These are phyloP conservation scores for Kalmanozyma brasiliensis DNA, from an alignment of 1,284 basidiomycete species.

Conservation along the genomic window DNA sequence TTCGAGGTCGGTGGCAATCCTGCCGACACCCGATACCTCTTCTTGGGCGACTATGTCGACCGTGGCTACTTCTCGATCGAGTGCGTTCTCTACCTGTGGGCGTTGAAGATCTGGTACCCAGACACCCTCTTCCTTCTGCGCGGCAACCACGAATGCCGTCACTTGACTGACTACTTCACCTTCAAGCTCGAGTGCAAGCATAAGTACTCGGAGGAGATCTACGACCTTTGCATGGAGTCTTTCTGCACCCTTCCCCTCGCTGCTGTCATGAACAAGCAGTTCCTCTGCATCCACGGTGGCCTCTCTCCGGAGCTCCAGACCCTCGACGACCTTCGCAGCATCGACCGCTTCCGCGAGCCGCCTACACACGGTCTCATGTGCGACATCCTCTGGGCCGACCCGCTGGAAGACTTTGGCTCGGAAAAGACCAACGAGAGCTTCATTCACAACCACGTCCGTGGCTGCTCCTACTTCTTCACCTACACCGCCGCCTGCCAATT, in stretches of 20 bases:
- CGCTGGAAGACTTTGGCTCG: slow-evolving; percentile 89
- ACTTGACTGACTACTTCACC: slow-evolving; percentile 68
- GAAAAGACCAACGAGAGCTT: slow-evolving; percentile 88
- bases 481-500: slow-evolving; percentile 91
- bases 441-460: slow-evolving; percentile 90
- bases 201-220: slow-evolving; percentile 68
- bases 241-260: slow-evolving; percentile 92
- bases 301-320: slow-evolving; percentile 90
- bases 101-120: slow-evolving; percentile 67
- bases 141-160: slow-evolving; percentile 68
- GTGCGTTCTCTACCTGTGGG: slow-evolving; percentile 67
- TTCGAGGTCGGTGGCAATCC: slow-evolving; percentile 68
- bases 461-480: slow-evolving; percentile 97
- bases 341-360: slow-evolving; percentile 93
- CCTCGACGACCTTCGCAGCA: slow-evolving; percentile 87
- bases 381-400: slow-evolving; percentile 94
- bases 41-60: slow-evolving; percentile 68
- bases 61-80: slow-evolving; percentile 68
- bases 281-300: slow-evolving; percentile 93
- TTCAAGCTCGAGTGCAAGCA: slow-evolving; percentile 68
- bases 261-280: slow-evolving; percentile 97
- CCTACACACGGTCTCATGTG: slow-evolving; percentile 95
- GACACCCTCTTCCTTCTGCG: slow-evolving; percentile 67
- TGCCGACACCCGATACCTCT: slow-evolving; percentile 66
- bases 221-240: slow-evolving; percentile 73